Evolutionary conservation across 2,329 filamentous ascomycete genomes (phyloP).

Genomic region (Botrytis cinerea): DNA sequence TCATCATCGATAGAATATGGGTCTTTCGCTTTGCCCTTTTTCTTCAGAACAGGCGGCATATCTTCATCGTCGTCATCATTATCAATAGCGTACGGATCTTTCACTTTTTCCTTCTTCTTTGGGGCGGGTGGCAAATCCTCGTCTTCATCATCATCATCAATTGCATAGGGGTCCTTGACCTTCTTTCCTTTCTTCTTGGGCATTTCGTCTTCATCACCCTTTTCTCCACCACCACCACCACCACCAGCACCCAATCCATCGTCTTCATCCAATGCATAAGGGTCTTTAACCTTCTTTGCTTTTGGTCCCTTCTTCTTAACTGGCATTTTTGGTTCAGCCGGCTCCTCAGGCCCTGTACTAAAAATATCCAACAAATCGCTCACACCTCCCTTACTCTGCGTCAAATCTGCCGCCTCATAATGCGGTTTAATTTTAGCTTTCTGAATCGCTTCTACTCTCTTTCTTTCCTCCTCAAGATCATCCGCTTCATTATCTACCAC

Average conservation of each 20-base stretch:
- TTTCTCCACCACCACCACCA: neutral
- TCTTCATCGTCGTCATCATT: neutral
- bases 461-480: slow-evolving; percentile 24
- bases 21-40: slow-evolving; percentile 1
- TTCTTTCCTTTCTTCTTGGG: slow-evolving; percentile 14
- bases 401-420: slow-evolving; percentile 12
- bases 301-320: slow-evolving; percentile 19
- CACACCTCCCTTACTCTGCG: slow-evolving; percentile 12
- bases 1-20: neutral
- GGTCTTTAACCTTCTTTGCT: slow-evolving; percentile 14
- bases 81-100: slow-evolving; percentile 14
- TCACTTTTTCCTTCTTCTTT: slow-evolving; percentile 18
- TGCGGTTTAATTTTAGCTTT: slow-evolving; percentile 19
- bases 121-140: neutral
- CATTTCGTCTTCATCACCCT: neutral
- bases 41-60: neutral
- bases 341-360: slow-evolving; percentile 22
- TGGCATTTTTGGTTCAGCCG: slow-evolving; percentile 16
- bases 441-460: slow-evolving; percentile 25
- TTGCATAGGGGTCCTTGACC: slow-evolving; percentile 9
- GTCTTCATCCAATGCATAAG: slow-evolving; percentile 19
- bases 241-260: slow-evolving; percentile 9
- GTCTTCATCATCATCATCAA: slow-evolving; percentile 19
- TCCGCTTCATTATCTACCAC: slow-evolving; percentile 25
- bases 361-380: slow-evolving; percentile 25